Base-by-base conservation (phyloP, 331 rosid species). In the Dryas integrifolia region DNA sequence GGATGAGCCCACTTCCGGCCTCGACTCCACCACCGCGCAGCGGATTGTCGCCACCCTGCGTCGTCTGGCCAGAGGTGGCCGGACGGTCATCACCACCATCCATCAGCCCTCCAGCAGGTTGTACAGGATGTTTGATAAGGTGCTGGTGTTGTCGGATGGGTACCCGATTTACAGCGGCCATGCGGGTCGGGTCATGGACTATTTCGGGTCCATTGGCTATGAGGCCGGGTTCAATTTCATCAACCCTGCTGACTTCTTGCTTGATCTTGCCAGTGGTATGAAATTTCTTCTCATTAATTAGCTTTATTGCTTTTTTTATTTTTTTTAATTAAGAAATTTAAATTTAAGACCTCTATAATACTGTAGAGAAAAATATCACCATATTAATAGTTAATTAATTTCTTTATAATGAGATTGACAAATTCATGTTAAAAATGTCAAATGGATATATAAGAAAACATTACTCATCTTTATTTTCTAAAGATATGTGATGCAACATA, bases 261-360 rank as follows among this genome's bases (percentile, higher is more conserved):
- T 94, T 68, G 98, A 94, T 46, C 96, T 94, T 81, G 97, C 98
- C 2, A 94, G 91, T 49, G 98, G 98, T 94, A 82, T 50, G 89
- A 51, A 45, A 4, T 57, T 40, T 30, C 21, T 3, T 47, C 12
- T 53, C 53, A 35, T 40, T 35, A 41, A 21, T 67, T 30, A 16
- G 13, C 44, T 46, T 15, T 52, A 2, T 13, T 9, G 0, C 30
- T 16, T 44, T 26, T 48, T 30, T 41, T 15, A 14, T 4, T 68
- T 8, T 30, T 0, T 9, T 50, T 6, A 21, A 9, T 2, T n/a
- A 1, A 30, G 3, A 30, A 30, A 30, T 30, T 30, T 30, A 30
- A 30, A 30, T 30, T 30, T 30, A 30, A 2, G 35, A 30, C 35
- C 2, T 30, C 2, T 30, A 30, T 30, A 30, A 30, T 30, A 30